These are phyloP conservation scores for Neopestalotiopsis sp. DNA, from an alignment of 2,329 filamentous ascomycete genomes.

Conservation along the genomic window DNA sequence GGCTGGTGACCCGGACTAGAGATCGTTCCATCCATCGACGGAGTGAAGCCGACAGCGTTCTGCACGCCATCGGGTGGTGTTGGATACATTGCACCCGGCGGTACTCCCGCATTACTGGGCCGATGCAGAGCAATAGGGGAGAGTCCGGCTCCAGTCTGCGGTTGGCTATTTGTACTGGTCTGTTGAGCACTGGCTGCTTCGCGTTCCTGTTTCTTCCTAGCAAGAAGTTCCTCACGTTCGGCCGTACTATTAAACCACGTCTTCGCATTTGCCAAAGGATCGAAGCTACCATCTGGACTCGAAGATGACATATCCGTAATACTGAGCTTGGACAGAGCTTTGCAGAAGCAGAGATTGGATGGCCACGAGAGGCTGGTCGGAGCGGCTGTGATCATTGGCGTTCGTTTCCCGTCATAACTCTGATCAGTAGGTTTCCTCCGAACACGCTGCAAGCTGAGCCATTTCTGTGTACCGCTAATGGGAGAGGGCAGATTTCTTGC, in stretches of 20 bases:
- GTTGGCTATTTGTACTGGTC: conserved; percentile 45
- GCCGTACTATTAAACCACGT: conserved; percentile 50
- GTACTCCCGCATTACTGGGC: conserved; percentile 47
- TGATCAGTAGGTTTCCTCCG: conserved; percentile 48
- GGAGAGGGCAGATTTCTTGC: conserved; percentile 53
- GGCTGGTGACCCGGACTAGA: conserved; percentile 59
- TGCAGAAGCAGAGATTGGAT: conserved; percentile 57
- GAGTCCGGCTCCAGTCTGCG: conserved; percentile 50
- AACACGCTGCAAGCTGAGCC: conserved; percentile 57
- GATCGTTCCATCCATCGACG: conserved; percentile 59
- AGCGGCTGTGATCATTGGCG: conserved; percentile 39
- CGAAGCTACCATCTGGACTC: conserved; percentile 48
- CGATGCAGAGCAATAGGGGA: conserved; percentile 58
- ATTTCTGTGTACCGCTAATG: conserved; percentile 45
- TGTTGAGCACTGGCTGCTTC: conserved; percentile 48
- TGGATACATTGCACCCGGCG: conserved; percentile 67
- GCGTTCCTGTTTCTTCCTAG: conserved; percentile 57
- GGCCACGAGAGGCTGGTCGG: conserved; percentile 58
- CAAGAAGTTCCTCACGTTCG: conserved; percentile 53
- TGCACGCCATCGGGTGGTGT: conserved; percentile 73
- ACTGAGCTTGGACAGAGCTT: conserved; percentile 47
- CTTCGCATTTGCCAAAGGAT: conserved; percentile 53
- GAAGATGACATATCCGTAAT: conserved; percentile 41
- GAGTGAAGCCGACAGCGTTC: conserved; percentile 55
- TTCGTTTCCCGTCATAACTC: conserved; percentile 46